A percentile compares a stretch with the other conserved stretches of the same genome.
Conservation (phyloP, 768 basidiomycete genomes). For the Pleurotus pulmonarius region DNA sequence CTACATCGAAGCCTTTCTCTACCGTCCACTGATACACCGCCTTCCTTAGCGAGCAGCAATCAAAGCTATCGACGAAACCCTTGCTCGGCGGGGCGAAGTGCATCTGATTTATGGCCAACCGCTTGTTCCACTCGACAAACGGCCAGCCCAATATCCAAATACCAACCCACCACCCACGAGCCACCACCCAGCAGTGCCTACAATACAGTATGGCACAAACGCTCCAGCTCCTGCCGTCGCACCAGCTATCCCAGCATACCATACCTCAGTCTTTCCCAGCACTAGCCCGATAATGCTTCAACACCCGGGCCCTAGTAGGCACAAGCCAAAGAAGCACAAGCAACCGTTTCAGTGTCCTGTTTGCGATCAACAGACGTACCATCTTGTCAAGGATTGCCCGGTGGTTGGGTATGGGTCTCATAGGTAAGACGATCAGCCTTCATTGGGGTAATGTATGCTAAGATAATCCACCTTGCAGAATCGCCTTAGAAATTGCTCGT, state of each 20-base stretch:
- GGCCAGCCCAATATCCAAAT: slow-evolving; percentile 10
- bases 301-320: slow-evolving; percentile 15
- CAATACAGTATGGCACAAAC: background rate
- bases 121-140: slow-evolving; percentile 44
- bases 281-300: background rate
- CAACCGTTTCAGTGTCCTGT: slow-evolving; percentile 41
- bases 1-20: too few relatives aligned
- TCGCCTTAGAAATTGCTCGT: slow-evolving; percentile 33
- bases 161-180: background rate
- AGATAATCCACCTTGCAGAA: background rate
- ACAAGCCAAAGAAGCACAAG: slow-evolving; percentile 25
- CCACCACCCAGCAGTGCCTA: too few relatives aligned
- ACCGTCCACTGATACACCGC: slow-evolving; percentile 1
- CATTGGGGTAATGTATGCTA: background rate
- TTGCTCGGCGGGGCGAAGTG: slow-evolving; percentile 52
- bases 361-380: slow-evolving; percentile 40
- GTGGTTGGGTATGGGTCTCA: slow-evolving; percentile 46
- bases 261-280: background rate
- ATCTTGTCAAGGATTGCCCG: slow-evolving; percentile 54
- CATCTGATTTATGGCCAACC: slow-evolving; percentile 63
- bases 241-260: background rate
- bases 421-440: slow-evolving; percentile 36
- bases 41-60: slow-evolving; percentile 57
- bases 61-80: slow-evolving; percentile 61
- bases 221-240: background rate